phyloP scores from a whole-genome alignment of 1,139 yeast species.

The Hemisphaericaspora xylofermentans region DNA sequence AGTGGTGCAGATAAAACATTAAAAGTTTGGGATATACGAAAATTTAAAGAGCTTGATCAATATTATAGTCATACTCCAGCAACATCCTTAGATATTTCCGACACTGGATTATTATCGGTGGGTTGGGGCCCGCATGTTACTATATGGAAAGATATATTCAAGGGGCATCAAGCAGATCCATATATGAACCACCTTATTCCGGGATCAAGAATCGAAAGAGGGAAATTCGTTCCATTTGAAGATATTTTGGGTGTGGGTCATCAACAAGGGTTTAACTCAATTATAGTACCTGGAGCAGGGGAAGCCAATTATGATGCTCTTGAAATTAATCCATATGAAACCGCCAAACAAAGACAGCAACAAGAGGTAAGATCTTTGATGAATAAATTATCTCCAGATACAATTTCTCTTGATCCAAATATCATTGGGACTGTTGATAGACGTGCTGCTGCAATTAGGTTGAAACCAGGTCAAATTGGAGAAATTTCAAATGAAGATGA shows the following conservation, averaged over 20 bases:
- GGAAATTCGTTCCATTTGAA: slow-evolving; percentile 88
- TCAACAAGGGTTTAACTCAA: slow-evolving; percentile 68
- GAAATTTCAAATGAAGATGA: slow-evolving; percentile 24
- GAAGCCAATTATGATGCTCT: slow-evolving; percentile 96
- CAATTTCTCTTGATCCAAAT: slow-evolving; percentile 87
- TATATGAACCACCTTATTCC: slow-evolving; percentile 90
- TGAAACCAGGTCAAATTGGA: slow-evolving; percentile 59
- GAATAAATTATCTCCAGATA: slow-evolving; percentile 89
- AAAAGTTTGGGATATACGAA: slow-evolving; percentile 93
- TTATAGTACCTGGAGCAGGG: slow-evolving; percentile 95
- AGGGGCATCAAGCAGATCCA: slow-evolving; percentile 64
- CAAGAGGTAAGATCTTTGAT: slow-evolving; percentile 82
- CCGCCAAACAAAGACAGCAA: slow-evolving; percentile 91
- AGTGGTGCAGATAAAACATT: slow-evolving; percentile 84
- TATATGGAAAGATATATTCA: slow-evolving; percentile 75
- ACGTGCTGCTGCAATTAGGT: slow-evolving; percentile 60
- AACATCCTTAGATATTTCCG: slow-evolving; percentile 74
- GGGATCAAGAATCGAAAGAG: slow-evolving; percentile 66
- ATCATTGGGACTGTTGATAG: slow-evolving; percentile 83
- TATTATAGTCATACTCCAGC: slow-evolving; percentile 87
- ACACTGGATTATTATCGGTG: slow-evolving; percentile 80
- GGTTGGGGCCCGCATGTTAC: slow-evolving; percentile 97
- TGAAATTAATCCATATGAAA: slow-evolving; percentile 90
- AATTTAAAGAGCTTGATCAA: slow-evolving; percentile 70
- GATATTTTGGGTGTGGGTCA: slow-evolving; percentile 93